Evolutionary conservation across 352 stramenopile genomes (phyloP), one percentile per base, ranked within the genome.

Genomic region (Phytophthora crassamura): DNA sequence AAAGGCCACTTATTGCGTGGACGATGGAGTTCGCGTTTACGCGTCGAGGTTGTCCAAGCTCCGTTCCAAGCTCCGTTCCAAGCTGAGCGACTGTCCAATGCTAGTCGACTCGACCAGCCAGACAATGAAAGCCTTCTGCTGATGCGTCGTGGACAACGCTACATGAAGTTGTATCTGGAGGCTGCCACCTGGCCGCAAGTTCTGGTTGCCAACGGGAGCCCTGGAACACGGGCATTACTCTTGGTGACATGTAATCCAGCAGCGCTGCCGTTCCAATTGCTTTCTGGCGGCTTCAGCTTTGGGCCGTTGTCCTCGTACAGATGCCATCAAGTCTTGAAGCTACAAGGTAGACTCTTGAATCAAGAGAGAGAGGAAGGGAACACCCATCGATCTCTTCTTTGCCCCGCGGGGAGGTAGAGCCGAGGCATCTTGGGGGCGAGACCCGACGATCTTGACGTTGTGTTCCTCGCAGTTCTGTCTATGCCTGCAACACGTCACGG

Each of bases 381-480:
- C 7, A 46, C 40, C 35, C 35, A 62, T 34, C 22, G 15, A 36
- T 63, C 59, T 55, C 43, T 63, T 68, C 53, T 68, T 46, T 68
- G 57, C 49, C 28, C 46, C 15, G n/a, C 54, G 25, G n/a, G n/a
- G 33, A 28, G 50, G 25, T 59, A 58, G 43, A 61, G 50, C 15
- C 28, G 3, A 30, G 47, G 33, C 55, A 45, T 10, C 36, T 35
- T 49, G 34, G 28, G 41, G 28, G 42, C 38, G 5, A 53, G 35
- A 34, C 7, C 14, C 32, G 22, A 25, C 22, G 22, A 32, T 42
- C 16, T 42, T 47, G 47, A 9, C 59, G 52, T 65, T 28, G 48
- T 43, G 59, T 63, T 57, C 34, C 60, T 64, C 60, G 49, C 35
- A 36, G 52, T 38, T 46, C 45, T 48, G 61, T 69, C 33, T 69